Evolutionary conservation across 1,139 yeast genomes (phyloP).

Genomic region (Yamadazyma epiphylla): DNA sequence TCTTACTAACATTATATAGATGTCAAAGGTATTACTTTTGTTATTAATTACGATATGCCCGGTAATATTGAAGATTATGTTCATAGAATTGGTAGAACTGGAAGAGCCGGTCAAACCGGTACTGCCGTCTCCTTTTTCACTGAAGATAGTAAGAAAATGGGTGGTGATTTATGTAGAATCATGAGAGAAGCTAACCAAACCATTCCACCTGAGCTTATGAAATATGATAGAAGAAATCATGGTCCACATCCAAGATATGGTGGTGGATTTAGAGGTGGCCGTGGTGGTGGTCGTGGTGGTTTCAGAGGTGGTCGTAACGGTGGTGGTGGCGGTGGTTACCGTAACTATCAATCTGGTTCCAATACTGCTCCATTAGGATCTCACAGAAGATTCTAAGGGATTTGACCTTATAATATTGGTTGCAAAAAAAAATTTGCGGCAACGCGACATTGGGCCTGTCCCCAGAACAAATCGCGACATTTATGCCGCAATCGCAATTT

Average conservation of each 20-base stretch:
- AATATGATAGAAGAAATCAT: conserved; percentile 51
- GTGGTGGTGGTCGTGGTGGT: conserved; percentile 51
- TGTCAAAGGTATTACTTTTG: conserved; percentile 94
- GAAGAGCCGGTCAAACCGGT: conserved; percentile 97
- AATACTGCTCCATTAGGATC: conserved; percentile 27
- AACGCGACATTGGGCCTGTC: no score
- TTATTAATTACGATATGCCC: conserved; percentile 95
- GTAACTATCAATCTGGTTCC: conserved; percentile 23
- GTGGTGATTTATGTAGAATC: conserved; percentile 85
- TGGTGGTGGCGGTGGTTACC: conserved; percentile 22
- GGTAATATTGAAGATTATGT: conserved; percentile 97
- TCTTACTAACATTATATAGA: conserved; percentile 53
- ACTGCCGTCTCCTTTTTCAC: conserved; percentile 95
- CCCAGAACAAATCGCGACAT: no score
- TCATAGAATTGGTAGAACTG: conserved; percentile 95
- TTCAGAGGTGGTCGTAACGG: conserved; percentile 22
- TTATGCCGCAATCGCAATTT: no score
- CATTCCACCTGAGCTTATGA: conserved; percentile 62
- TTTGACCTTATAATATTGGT: no score
- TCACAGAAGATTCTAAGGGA: conserved; percentile 27
- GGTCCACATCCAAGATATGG: conserved; percentile 59
- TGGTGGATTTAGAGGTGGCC: conserved; percentile 48
- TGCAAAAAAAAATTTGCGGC: no score
- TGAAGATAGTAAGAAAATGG: conserved; percentile 79
- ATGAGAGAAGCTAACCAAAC: conserved; percentile 94